Conservation (phyloP, 2,329 filamentous ascomycete genomes). For the Nectriaceae sp. region DNA sequence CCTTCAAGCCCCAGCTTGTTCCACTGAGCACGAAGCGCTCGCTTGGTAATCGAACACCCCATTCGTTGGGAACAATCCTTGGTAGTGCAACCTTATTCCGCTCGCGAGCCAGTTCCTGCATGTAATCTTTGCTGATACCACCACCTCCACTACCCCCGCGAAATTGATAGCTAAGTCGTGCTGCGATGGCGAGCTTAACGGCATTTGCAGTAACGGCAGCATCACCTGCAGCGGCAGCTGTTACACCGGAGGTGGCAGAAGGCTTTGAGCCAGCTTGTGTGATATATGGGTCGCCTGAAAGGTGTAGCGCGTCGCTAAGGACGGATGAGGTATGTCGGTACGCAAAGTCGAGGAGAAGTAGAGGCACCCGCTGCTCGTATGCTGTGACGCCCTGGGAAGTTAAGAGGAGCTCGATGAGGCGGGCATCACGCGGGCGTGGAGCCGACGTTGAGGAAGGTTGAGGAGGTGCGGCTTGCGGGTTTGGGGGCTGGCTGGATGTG, state of each 20-base stretch:
- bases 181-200: conserved; percentile 71
- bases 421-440: conserved; percentile 73
- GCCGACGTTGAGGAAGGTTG: conserved; percentile 41
- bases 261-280: conserved; percentile 56
- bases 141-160: conserved; percentile 53
- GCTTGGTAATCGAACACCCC: conserved; percentile 66
- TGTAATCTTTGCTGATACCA: conserved; percentile 71
- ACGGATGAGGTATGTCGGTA: conserved; percentile 78
- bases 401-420: conserved; percentile 78
- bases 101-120: conserved; percentile 72
- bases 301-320: conserved; percentile 70
- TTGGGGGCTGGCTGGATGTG: conserved; percentile 26
- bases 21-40: conserved; percentile 70
- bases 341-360: conserved; percentile 82
- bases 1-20: conserved; percentile 63
- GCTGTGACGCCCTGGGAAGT: conserved; percentile 76
- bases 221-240: conserved; percentile 50
- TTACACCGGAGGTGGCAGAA: conserved; percentile 50
- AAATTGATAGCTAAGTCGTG: conserved; percentile 70
- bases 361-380: conserved; percentile 80
- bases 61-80: conserved; percentile 63
- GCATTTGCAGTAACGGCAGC: conserved; percentile 65
- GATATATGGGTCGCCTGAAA: conserved; percentile 68
- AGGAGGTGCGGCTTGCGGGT: conserved; percentile 26
- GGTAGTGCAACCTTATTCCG: conserved; percentile 69